A percentile compares a stretch with the other conserved stretches of the same genome.
Evolutionary conservation across 106 monocot genomes (phyloP).

Genomic region (Dioscorea alata): DNA sequence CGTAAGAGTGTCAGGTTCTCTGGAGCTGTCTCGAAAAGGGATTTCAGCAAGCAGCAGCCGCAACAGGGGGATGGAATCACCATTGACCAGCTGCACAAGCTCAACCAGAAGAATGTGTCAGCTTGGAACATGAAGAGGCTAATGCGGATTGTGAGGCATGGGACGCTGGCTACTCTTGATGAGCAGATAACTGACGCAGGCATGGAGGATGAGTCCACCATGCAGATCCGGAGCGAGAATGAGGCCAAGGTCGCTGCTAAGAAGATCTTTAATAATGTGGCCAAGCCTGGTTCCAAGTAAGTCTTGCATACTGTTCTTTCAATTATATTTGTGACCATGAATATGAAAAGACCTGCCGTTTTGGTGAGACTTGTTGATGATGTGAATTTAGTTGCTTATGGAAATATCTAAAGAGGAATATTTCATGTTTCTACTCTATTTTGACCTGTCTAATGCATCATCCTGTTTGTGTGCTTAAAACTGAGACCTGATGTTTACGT

Average conservation of each 20-base stretch:
- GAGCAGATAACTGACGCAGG: conserved; percentile 25
- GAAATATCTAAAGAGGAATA: too few species aligned
- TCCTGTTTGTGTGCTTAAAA: too few species aligned
- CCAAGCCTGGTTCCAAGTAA: conserved; percentile 32
- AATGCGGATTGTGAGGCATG: conserved; percentile 28
- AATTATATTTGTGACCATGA: too few species aligned
- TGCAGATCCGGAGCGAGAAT: conserved; percentile 30
- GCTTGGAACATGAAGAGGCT: conserved; percentile 48
- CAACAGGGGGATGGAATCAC: conserved; percentile 19
- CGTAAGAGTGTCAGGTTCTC: conserved; percentile 18
- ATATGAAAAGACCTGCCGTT: too few species aligned
- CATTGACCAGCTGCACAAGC: conserved; percentile 29
- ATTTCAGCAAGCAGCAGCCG: conserved; percentile 4
- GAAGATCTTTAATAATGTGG: conserved; percentile 43
- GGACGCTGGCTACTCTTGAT: conserved; percentile 29
- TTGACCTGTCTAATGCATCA: too few species aligned
- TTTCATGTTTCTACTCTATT: too few species aligned
- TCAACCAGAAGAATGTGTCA: conserved; percentile 36
- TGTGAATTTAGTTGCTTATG: too few species aligned
- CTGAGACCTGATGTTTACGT: too few species aligned
- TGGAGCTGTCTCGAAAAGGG: conserved; percentile 9
- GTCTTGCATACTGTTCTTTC: background rate
- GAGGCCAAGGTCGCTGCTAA: conserved; percentile 38
- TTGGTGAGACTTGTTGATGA: too few species aligned
- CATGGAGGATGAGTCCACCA: conserved; percentile 25